A percentile compares a stretch with the other conserved stretches of the same genome.
Conservation (phyloP, 2,329 filamentous ascomycete genomes). For the Aspergillus sp. region DNA sequence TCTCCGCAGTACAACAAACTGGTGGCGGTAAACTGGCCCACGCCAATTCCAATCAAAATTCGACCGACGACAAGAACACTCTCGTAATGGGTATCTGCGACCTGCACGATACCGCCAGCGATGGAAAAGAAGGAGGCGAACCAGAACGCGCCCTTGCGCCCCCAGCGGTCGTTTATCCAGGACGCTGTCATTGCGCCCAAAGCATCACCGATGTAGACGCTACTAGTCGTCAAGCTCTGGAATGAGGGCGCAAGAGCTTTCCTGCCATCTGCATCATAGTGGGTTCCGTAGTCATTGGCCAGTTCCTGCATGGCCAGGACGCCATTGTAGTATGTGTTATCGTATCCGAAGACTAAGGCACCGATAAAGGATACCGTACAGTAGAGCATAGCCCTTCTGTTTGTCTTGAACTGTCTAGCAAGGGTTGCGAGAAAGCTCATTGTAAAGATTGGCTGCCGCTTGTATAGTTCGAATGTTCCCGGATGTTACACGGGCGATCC, state of each 20-base stretch:
- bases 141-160: not conserved
- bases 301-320: slow-evolving; percentile 1
- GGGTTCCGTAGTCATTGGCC: not conserved
- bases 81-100: not conserved
- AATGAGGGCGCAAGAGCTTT: not conserved
- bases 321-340: not conserved
- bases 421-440: not conserved
- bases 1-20: slow-evolving; percentile 89
- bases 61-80: slow-evolving; percentile 14
- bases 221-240: not conserved
- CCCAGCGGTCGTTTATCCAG: not conserved
- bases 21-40: slow-evolving; percentile 66
- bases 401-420: not conserved
- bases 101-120: not conserved
- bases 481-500: no score
- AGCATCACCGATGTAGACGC: not conserved
- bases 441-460: not conserved
- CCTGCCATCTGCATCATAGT: not conserved
- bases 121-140: not conserved
- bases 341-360: not conserved
- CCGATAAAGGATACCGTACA: not conserved
- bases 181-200: not conserved
- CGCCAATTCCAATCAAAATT: slow-evolving; percentile 32
- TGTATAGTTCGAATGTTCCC: no score
- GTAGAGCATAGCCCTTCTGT: not conserved